Conservation (phyloP, 495 filamentous ascomycete genomes). For the Aspergillus panamensis region DNA sequence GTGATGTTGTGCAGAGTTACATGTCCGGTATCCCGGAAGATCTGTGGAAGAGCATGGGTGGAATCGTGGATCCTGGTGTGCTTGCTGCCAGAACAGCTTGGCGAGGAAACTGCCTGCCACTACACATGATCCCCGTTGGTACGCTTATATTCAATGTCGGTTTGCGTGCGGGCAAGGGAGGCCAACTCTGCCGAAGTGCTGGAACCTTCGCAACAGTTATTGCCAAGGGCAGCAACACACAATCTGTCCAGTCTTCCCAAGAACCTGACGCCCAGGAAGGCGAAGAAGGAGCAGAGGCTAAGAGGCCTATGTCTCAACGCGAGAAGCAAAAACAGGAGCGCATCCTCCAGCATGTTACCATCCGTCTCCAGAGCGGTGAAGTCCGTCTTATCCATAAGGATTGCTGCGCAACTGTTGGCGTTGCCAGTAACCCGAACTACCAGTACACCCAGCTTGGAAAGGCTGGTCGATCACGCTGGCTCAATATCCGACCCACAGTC, state of each 20-base stretch:
- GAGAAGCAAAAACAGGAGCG: slow-evolving; percentile 51
- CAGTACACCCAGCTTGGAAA: slow-evolving; percentile 90
- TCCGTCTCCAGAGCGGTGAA: slow-evolving; percentile 89
- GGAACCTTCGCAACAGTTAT: slow-evolving; percentile 87
- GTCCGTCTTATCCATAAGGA: slow-evolving; percentile 81
- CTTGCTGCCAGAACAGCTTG: slow-evolving; percentile 89
- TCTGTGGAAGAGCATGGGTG: slow-evolving; percentile 85
- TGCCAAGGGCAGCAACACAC: slow-evolving; percentile 70
- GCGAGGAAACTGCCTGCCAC: slow-evolving; percentile 89
- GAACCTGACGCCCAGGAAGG: slow-evolving; percentile 25
- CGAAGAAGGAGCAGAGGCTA: slow-evolving; percentile 16
- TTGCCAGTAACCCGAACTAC: slow-evolving; percentile 88
- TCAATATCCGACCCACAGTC: slow-evolving; percentile 90
- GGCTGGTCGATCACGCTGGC: slow-evolving; percentile 85
- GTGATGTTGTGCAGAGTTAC: slow-evolving; percentile 89
- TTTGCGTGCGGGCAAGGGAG: slow-evolving; percentile 64
- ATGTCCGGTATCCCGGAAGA: slow-evolving; percentile 80
- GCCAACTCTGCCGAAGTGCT: slow-evolving; percentile 88
- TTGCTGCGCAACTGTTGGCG: slow-evolving; percentile 88
- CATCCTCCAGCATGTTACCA: slow-evolving; percentile 63
- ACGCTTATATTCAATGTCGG: slow-evolving; percentile 89
- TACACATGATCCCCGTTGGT: slow-evolving; percentile 91
- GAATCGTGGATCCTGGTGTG: slow-evolving; percentile 86
- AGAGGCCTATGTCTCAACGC: slow-evolving; percentile 34
- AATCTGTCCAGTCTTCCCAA: slow-evolving; percentile 24